phyloP scores from a whole-genome alignment of 345 rosid species.

The Lumnitzera racemosa region DNA sequence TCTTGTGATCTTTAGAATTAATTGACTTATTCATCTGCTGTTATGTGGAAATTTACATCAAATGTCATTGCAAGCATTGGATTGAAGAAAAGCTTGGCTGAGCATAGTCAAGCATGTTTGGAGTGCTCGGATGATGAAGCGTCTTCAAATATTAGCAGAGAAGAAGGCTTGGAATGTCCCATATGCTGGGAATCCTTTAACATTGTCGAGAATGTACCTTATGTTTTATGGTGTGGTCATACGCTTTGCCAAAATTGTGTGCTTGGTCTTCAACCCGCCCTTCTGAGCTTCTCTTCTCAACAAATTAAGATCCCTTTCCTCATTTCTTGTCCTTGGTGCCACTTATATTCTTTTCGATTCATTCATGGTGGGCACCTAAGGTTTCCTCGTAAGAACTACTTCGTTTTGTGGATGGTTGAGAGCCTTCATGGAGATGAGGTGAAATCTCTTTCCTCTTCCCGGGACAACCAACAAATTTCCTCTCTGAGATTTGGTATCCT shows the following conservation, averaged over 20 bases:
- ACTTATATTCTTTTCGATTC: conserved; percentile 27
- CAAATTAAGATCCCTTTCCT: conserved; percentile 34
- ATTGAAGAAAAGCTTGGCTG: conserved; percentile 15
- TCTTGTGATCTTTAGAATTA: neutral
- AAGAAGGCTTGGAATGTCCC: conserved; percentile 42
- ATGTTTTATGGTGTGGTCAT: conserved; percentile 39
- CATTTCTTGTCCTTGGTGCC: conserved; percentile 44
- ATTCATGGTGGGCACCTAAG: conserved; percentile 25
- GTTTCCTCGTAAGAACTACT: conserved; percentile 38
- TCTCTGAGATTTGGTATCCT: conserved; percentile 8
- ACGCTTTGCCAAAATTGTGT: conserved; percentile 40
- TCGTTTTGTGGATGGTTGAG: conserved; percentile 46
- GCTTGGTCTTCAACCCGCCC: conserved; percentile 26
- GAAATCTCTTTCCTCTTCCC: conserved; percentile 17
- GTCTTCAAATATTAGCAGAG: conserved; percentile 16
- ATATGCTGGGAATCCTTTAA: conserved; percentile 46
- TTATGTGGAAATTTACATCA: conserved; percentile 19
- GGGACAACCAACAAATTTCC: conserved; percentile 15
- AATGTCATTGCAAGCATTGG: conserved; percentile 17
- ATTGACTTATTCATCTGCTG: neutral
- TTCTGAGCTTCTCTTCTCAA: conserved; percentile 23
- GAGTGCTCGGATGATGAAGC: conserved; percentile 38
- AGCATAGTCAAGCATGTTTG: conserved; percentile 15
- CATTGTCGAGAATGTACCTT: conserved; percentile 40
- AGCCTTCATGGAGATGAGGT: conserved; percentile 25